Conservation (phyloP, 2,329 filamentous ascomycete species). For the Fusarium poae region DNA sequence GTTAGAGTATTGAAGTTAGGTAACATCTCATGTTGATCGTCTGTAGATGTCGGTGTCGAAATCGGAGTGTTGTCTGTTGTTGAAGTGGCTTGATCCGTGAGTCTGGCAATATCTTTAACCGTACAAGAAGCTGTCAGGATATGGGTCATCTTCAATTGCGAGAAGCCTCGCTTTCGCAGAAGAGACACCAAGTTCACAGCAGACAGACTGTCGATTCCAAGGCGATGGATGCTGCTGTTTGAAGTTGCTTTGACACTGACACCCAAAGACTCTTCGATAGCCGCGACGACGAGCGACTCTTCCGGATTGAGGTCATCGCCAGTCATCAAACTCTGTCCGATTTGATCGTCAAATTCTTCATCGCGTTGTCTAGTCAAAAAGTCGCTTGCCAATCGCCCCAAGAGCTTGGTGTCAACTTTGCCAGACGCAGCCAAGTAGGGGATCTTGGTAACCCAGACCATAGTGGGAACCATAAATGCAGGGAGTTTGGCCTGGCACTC, state of each 20-base stretch:
- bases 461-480: conserved; percentile 23
- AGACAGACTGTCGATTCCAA: conserved; percentile 27
- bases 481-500: conserved; percentile 21
- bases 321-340: rapidly evolving
- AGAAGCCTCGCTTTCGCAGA: conserved; percentile 5
- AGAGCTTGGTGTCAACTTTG: conserved; percentile 26
- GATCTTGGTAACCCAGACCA: conserved; percentile 23
- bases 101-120: background rate
- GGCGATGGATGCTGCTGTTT: conserved; percentile 10
- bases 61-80: background rate
- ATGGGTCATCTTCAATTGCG: conserved; percentile 11
- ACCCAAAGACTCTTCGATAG: conserved; percentile 9
- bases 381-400: conserved; percentile 10
- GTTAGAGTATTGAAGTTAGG: rapidly evolving
- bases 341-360: rapidly evolving
- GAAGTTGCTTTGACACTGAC: background rate
- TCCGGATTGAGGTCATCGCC: background rate
- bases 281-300: background rate
- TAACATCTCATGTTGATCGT: background rate
- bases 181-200: conserved; percentile 25
- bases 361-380: background rate
- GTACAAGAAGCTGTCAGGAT: conserved; percentile 3
- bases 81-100: background rate
- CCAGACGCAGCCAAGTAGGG: conserved; percentile 30
- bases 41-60: background rate